Conservation (phyloP, 2,329 filamentous ascomycete species). For the Claviceps spartinae region DNA sequence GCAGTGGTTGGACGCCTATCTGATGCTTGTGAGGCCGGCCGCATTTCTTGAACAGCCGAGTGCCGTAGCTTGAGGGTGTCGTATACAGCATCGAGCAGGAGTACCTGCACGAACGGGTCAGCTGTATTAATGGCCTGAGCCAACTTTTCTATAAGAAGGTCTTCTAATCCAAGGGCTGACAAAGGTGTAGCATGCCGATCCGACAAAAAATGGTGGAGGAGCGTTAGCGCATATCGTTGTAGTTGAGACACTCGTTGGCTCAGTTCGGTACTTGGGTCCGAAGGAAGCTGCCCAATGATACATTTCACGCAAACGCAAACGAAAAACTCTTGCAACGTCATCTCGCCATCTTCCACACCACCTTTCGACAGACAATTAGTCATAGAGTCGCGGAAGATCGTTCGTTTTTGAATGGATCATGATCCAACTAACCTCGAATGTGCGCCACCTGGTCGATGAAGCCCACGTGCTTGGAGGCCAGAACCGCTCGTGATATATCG, state of each 20-base stretch:
- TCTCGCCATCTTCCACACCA: conserved; percentile 36
- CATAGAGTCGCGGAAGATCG: not conserved
- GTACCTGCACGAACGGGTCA: conserved; percentile 60
- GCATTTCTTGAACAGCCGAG: conserved; percentile 23
- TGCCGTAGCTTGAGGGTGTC: conserved; percentile 56
- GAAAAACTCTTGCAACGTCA: conserved; percentile 55
- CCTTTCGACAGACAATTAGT: conserved; percentile 23
- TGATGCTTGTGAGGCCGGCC: conserved; percentile 26
- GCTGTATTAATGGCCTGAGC: conserved; percentile 43
- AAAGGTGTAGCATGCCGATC: conserved; percentile 48
- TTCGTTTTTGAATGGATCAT: not conserved
- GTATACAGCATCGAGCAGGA: conserved; percentile 66
- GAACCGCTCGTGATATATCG: conserved; percentile 54
- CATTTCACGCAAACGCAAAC: conserved; percentile 52
- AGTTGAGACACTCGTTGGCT: conserved; percentile 45
- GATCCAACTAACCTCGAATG: conserved; percentile 34
- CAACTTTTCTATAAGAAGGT: conserved; percentile 55
- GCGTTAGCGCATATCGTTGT: conserved; percentile 54
- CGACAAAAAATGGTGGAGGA: conserved; percentile 56
- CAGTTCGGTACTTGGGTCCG: conserved; percentile 13
- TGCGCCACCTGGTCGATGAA: conserved; percentile 17
- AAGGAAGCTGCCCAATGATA: conserved; percentile 24
- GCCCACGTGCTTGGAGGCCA: conserved; percentile 44
- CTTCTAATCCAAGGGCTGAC: conserved; percentile 53
- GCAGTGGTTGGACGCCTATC: conserved; percentile 32